Evolutionary conservation across 768 basidiomycete species (phyloP).

Genomic region (Sporobolomyces roseus): DNA sequence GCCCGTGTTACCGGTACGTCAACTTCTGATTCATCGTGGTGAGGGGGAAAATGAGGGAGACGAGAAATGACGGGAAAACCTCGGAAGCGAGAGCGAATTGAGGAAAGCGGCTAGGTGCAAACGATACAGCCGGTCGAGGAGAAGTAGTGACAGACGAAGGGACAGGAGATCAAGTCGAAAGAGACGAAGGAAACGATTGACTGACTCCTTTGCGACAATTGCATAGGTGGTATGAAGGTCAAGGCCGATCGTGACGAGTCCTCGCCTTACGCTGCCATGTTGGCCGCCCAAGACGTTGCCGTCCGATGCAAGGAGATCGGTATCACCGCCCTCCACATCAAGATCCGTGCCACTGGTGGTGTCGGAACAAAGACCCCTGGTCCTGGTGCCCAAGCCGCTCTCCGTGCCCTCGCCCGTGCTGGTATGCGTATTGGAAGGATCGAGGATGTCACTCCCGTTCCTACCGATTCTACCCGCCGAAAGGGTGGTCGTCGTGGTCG

Average conservation of each 20-base stretch:
- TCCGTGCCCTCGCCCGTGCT: conserved; percentile 94
- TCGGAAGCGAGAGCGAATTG: too few species aligned
- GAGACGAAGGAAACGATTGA: too few species aligned
- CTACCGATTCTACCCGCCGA: conserved; percentile 92
- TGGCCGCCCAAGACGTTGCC: conserved; percentile 96
- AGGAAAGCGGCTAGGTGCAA: too few species aligned
- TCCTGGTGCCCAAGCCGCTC: conserved; percentile 95
- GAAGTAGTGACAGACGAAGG: too few species aligned
- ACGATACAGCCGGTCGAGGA: too few species aligned
- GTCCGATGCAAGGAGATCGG: conserved; percentile 96
- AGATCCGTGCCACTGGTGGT: conserved; percentile 94
- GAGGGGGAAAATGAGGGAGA: too few species aligned
- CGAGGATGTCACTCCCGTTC: conserved; percentile 87
- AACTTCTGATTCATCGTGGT: too few species aligned
- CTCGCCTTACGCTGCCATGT: conserved; percentile 55
- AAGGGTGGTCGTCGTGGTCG: conserved; percentile 99
- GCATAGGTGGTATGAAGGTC: conserved; percentile 94
- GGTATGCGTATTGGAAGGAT: conserved; percentile 98
- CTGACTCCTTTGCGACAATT: not conserved
- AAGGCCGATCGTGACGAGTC: conserved; percentile 99
- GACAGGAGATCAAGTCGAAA: too few species aligned
- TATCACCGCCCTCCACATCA: conserved; percentile 97
- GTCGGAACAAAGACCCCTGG: conserved; percentile 99
- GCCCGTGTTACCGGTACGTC: conserved; percentile 87
- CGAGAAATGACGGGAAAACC: too few species aligned